These are phyloP conservation scores for Magnolia sinica DNA, from an alignment of 164 flowering plant species.

Conservation along the genomic window DNA sequence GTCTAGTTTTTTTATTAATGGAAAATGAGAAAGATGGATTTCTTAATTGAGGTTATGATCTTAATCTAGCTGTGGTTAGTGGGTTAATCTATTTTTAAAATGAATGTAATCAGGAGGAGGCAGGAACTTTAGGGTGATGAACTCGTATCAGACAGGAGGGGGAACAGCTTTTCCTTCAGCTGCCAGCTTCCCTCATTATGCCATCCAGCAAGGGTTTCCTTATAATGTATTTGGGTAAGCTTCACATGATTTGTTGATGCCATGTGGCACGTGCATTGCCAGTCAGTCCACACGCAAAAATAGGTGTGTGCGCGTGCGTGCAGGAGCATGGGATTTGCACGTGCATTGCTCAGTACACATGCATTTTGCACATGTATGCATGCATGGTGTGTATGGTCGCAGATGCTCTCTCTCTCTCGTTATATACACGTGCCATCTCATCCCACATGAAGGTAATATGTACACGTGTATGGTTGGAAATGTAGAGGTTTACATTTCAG, in stretches of 20 bases:
- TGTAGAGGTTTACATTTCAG: not conserved
- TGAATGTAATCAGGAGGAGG: slow-evolving; percentile 27
- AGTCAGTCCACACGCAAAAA: not conserved
- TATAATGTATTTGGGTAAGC: slow-evolving; percentile 65
- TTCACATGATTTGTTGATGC: not conserved
- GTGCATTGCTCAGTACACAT: slow-evolving; percentile 4
- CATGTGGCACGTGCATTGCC: slow-evolving; percentile 1
- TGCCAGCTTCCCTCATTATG: slow-evolving; percentile 86
- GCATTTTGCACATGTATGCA: not conserved
- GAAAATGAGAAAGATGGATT: not conserved
- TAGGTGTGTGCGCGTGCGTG: not conserved
- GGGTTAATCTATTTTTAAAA: not conserved
- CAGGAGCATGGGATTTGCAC: not conserved
- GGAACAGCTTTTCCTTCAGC: slow-evolving; percentile 66
- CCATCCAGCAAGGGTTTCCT: slow-evolving; percentile 85
- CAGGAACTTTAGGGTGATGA: slow-evolving; percentile 54
- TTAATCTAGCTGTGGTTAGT: not conserved
- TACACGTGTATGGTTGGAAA: not conserved
- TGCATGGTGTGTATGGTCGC: not conserved
- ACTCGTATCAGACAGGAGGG: slow-evolving; percentile 46
- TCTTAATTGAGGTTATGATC: not conserved
- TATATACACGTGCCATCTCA: not conserved
- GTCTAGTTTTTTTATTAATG: not conserved
- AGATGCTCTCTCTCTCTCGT: not conserved
- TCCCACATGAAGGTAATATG: not conserved